Evolutionary conservation across 805 yeast genomes (phyloP), one percentile per base, ranked within the genome.

Genomic region (Cyberlindnera saturnus): DNA sequence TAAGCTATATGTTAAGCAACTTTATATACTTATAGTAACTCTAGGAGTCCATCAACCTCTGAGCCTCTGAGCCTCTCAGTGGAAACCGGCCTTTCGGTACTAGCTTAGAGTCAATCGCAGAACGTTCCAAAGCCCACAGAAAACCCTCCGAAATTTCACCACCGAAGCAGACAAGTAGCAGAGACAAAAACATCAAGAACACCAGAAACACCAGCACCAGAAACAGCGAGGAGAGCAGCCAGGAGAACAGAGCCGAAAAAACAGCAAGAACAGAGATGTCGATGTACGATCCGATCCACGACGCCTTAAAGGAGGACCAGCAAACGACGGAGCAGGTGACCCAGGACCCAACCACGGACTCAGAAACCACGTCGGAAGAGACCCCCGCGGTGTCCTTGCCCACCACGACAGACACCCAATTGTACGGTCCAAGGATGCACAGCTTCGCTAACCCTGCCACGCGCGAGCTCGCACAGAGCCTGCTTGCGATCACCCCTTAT

Each of bases 231-330:
- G 3, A 17, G 18, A 17, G 4, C 10, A 15, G 35, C 11, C 16
- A 26, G 8, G 28, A 28, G 4, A 6, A 32, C 18, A 18, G 34
- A 36, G 37, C 39, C 30, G 36, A 36, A 41, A 30, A 30, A 32
- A 31, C 43, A 38, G 26, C 26, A 36, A 31, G 18, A 19, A 19
- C 23, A 19, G 17, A 20, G 14, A 14, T 19, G 11, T 35, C 35
- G 8, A 39, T 39, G 31, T 36, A 36, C 38, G 38, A 36, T 15
- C 38, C 38, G 15, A 31, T 36, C 17, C 38, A 39, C 17, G 31
- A 32, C 26, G 32, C 26, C 13, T 15, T n/a, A 15, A n/a, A 19
- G 14, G 20, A n/a, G 36, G 16, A 20, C n/a, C 40, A 29, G 29
- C 32, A 38, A 5, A 23, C 28, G 6, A 23, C 28, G 9, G 28